phyloP scores from a whole-genome alignment of 2,329 filamentous ascomycete species.

The Thielaviopsis euricoi region DNA sequence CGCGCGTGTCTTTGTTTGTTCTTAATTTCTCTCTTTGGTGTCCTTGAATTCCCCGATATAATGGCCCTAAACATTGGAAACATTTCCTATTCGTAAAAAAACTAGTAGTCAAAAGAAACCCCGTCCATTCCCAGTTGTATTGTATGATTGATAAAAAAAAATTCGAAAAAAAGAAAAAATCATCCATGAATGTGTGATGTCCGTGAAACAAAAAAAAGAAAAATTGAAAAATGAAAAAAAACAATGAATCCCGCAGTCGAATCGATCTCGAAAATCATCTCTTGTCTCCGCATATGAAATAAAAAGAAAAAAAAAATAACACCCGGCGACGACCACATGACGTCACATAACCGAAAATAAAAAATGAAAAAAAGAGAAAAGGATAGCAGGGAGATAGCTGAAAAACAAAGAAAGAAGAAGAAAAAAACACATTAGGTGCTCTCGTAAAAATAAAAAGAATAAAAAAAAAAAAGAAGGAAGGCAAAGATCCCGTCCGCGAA shows the following conservation, averaged over 20 bases:
- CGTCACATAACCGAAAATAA: not conserved
- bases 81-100: not conserved
- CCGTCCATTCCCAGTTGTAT: not conserved
- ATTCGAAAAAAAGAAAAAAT: not conserved
- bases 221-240: not conserved
- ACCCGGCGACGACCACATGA: not conserved
- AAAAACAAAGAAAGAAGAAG: not conserved
- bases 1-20: not conserved
- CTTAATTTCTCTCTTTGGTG: not conserved
- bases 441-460: not conserved
- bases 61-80: not conserved
- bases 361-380: not conserved
- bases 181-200: not conserved
- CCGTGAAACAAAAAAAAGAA: not conserved
- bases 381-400: not conserved
- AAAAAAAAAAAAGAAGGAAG: constrained; percentile 1
- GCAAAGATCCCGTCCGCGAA: not conserved
- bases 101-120: not conserved
- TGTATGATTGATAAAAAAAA: not conserved
- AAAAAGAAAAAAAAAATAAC: not conserved
- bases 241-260: not conserved
- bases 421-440: not conserved
- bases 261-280: not conserved
- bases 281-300: not conserved
- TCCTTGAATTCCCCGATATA: not conserved